Evolutionary conservation across 257 asterid genomes (phyloP).

Genomic region (Leptodermis oblonga): DNA sequence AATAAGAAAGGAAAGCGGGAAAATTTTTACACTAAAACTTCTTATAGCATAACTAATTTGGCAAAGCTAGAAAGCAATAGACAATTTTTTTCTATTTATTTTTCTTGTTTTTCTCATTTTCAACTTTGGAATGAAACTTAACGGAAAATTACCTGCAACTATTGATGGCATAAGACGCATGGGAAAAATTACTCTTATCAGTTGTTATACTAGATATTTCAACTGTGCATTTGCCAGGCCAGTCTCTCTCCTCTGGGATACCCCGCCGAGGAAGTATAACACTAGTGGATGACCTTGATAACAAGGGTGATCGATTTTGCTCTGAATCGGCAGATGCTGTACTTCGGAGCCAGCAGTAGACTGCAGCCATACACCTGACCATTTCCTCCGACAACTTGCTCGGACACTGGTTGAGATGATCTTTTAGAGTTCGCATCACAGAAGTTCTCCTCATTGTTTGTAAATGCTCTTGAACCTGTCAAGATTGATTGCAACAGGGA

Average conservation of each 20-base stretch:
- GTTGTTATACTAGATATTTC: constrained; percentile 55
- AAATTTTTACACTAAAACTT: not conserved
- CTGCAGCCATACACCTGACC: constrained; percentile 60
- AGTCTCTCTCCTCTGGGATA: constrained; percentile 31
- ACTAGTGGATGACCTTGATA: constrained; percentile 36
- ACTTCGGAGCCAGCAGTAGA: constrained; percentile 51
- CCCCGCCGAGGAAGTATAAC: constrained; percentile 34
- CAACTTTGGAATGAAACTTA: not conserved
- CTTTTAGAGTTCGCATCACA: constrained; percentile 44
- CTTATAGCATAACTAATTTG: not conserved
- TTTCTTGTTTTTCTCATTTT: not conserved
- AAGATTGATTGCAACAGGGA: constrained; percentile 9
- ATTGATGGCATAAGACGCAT: constrained; percentile 55
- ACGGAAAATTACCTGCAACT: constrained; percentile 39
- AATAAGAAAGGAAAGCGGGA: not conserved
- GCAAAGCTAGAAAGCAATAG: not conserved
- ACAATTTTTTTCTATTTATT: not conserved
- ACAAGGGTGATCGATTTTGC: constrained; percentile 34
- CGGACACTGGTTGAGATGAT: constrained; percentile 62
- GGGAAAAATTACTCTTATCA: constrained; percentile 41
- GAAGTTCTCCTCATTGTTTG: constrained; percentile 24
- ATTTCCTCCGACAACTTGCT: constrained; percentile 65
- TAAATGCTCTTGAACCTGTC: constrained; percentile 33
- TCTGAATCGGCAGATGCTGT: constrained; percentile 27
- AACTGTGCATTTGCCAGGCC: constrained; percentile 35